Percentiles rank a stretch among this genome's conserved stretches.
phyloP scores from a whole-genome alignment of 139 green algal species.

The Chlamydomonas sp. region DNA sequence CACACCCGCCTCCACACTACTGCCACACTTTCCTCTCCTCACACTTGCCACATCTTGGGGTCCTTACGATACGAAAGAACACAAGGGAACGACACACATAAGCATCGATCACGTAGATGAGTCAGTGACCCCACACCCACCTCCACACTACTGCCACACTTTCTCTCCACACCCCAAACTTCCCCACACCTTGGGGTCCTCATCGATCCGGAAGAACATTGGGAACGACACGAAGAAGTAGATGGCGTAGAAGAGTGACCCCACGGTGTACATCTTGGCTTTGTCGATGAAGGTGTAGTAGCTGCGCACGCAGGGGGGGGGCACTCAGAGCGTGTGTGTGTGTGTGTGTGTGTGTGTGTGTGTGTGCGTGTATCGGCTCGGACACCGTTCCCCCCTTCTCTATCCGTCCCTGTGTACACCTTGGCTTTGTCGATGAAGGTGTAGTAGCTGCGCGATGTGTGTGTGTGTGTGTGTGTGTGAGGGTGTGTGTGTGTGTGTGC shows the following conservation, averaged over 20 bases:
- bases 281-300: constrained; percentile 88
- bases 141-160: neutral
- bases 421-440: constrained; percentile 60
- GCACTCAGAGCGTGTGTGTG: neutral
- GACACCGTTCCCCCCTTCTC: too few relatives aligned
- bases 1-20: neutral
- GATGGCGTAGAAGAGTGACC: constrained; percentile 97
- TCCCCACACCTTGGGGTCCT: constrained; percentile 30
- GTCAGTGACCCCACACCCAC: neutral
- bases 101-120: constrained; percentile 29
- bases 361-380: constrained; percentile 50
- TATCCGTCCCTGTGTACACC: constrained; percentile 91
- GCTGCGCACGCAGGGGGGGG: constrained; percentile 23
- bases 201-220: constrained; percentile 81
- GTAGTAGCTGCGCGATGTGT: constrained; percentile 72
- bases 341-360: neutral
- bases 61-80: constrained; percentile 75
- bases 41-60: constrained; percentile 3
- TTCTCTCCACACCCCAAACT: neutral
- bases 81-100: constrained; percentile 90
- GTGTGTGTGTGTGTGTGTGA: neutral
- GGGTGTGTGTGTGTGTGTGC: constrained; percentile 2
- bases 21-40: neutral
- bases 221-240: constrained; percentile 98
- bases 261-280: constrained; percentile 80